phyloP scores from a whole-genome alignment of 2,329 filamentous ascomycete species.

The Plenodomus biglobosus region DNA sequence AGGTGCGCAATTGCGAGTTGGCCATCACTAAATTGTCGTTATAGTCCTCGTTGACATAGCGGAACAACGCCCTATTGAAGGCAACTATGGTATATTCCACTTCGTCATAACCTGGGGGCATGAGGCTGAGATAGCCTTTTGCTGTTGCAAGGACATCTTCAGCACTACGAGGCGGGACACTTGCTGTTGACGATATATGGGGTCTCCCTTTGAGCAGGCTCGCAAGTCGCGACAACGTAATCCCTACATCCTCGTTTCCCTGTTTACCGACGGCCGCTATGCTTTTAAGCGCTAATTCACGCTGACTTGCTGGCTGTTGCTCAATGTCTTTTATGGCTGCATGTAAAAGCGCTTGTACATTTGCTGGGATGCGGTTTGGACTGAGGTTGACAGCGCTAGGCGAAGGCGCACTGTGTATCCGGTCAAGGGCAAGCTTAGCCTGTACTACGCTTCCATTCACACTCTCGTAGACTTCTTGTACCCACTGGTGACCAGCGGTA shows the following conservation, averaged over 20 bases:
- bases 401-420: slow-evolving; percentile 6
- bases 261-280: slow-evolving; percentile 6
- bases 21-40: slow-evolving; percentile 10
- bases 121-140: slow-evolving; percentile 5
- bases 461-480: slow-evolving; percentile 1
- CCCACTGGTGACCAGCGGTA: slow-evolving; percentile 3
- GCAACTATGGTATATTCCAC: slow-evolving; percentile 3
- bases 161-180: slow-evolving; percentile 3
- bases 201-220: slow-evolving; percentile 2
- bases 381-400: slow-evolving; percentile 3
- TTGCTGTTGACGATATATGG: not conserved
- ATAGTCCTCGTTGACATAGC: slow-evolving; percentile 8
- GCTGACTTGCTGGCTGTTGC: not conserved
- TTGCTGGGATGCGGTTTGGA: slow-evolving; percentile 4
- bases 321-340: slow-evolving; percentile 1
- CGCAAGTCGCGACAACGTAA: slow-evolving; percentile 4
- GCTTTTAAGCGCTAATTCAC: slow-evolving; percentile 3
- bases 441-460: slow-evolving; percentile 7
- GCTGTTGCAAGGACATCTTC: slow-evolving; percentile 5
- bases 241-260: not conserved
- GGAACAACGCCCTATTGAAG: slow-evolving; percentile 2
- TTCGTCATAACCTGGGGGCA: not conserved
- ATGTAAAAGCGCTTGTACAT: slow-evolving; percentile 5
- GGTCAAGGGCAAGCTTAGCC: slow-evolving; percentile 12
- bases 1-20: slow-evolving; percentile 6